Base-by-base conservation (phyloP, 345 rosid species). In the Carallia pectinifolia region DNA sequence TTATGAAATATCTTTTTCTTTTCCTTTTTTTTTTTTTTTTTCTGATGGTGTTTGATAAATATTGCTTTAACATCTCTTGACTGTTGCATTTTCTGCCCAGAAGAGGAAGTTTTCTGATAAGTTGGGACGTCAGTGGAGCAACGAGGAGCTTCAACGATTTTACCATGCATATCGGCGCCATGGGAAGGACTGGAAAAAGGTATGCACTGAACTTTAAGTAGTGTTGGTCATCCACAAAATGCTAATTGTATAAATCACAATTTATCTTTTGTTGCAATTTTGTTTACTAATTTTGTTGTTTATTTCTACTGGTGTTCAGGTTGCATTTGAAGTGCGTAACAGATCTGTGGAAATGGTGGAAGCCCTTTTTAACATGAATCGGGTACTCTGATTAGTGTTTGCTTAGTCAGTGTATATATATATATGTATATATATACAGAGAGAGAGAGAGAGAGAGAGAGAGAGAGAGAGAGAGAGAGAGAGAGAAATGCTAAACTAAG, bases 351-450 rank as follows among this genome's bases (percentile, higher is more conserved):
- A 72, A 59, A 77, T 65, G 68, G 81, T 73, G 64, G 68, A 53
- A 58, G 67, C 81, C 27, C 81, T 77, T 47, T 77, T 64, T 64
- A 60, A 54, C 53, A 72, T 77, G 74, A 73, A 77, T 73, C 72
- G 59, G 81, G 81, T 60, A 75, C 74, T 74, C 29, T 23, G 44
- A 59, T 53, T 27, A 13, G 38, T 37, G 65, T 44, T 6, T 38
- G 56, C n/a, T 56, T 69, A 37, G 48, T 67, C 58, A 23, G 23
- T 23, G 23, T 23, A 23, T 23, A 23, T 23, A 23, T 23, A 23
- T 23, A 23, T 23, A 23, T 23, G 23, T 23, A 23, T 39, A 33
- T 37, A 12, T 17, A 27, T 63, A 56, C 69, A 38, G 6, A 23
- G 23, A 23, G 23, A 23, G 23, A 23, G 23, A 23, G 23, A 23